These are phyloP conservation scores for Strobilomyces dryophilus DNA, from an alignment of 768 basidiomycete genomes.

Conservation along the genomic window DNA sequence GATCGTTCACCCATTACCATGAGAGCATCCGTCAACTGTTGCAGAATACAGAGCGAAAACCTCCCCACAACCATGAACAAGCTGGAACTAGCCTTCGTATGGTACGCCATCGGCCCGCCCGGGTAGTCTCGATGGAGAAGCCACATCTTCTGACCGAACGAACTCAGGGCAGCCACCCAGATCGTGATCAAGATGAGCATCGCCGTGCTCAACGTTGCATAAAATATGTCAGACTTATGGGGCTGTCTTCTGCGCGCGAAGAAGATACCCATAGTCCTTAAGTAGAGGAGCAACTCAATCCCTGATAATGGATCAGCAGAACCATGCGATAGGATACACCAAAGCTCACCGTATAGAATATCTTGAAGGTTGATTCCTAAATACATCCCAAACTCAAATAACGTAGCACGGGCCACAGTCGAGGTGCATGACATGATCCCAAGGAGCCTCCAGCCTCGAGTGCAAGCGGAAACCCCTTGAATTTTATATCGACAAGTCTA, in stretches of 20 bases:
- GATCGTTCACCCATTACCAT: conserved; percentile 6
- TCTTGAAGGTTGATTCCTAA: conserved; percentile 10
- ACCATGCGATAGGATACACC: not conserved
- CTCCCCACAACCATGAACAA: not conserved
- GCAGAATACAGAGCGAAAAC: conserved; percentile 15
- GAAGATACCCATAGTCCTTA: conserved; percentile 9
- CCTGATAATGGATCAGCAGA: conserved; percentile 2
- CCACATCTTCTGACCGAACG: conserved; percentile 29
- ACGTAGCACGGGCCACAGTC: not conserved
- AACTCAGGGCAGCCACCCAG: conserved; percentile 12
- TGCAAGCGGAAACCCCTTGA: not conserved
- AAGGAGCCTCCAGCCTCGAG: not conserved
- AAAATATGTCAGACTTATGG: conserved; percentile 9
- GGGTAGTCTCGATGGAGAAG: conserved; percentile 28
- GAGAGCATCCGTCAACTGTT: conserved; percentile 30
- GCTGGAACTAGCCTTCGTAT: not conserved
- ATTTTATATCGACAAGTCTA: not conserved
- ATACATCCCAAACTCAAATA: conserved; percentile 11
- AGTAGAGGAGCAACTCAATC: conserved; percentile 14
- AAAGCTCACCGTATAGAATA: conserved; percentile 12
- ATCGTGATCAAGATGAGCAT: conserved; percentile 27
- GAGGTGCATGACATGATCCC: conserved; percentile 1
- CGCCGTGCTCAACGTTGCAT: conserved; percentile 11
- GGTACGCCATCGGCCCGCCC: conserved; percentile 21
- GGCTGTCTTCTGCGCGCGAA: conserved; percentile 1